These are phyloP conservation scores for Mrakia frigida DNA, from an alignment of 768 basidiomycete genomes.

Conservation along the genomic window DNA sequence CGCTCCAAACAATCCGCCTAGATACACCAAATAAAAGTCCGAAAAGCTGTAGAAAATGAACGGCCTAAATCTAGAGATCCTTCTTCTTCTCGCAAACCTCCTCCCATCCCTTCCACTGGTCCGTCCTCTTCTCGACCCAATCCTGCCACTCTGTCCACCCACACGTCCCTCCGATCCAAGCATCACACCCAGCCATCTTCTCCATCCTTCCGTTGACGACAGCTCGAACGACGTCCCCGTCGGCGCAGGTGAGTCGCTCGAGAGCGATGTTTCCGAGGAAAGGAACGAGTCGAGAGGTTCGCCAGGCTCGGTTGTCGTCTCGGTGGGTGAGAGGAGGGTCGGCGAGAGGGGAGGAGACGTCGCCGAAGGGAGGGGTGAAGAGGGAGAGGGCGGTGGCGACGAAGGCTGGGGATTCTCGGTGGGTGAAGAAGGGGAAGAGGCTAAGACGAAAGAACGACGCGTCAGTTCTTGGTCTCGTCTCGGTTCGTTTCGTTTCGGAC, in stretches of 20 bases:
- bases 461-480: not conserved
- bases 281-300: slow-evolving; percentile 46
- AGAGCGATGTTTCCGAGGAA: slow-evolving; percentile 48
- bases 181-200: slow-evolving; percentile 43
- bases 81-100: slow-evolving; percentile 20
- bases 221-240: slow-evolving; percentile 42
- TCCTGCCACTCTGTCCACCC: slow-evolving; percentile 3
- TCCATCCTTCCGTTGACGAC: slow-evolving; percentile 46
- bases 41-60: too few relatives aligned
- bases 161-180: slow-evolving; percentile 43
- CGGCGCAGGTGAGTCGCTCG: slow-evolving; percentile 40
- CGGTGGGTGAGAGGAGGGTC: slow-evolving; percentile 39
- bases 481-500: not conserved
- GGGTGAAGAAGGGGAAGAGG: slow-evolving; percentile 47
- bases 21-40: too few relatives aligned
- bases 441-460: slow-evolving; percentile 24
- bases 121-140: slow-evolving; percentile 19
- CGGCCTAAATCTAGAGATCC: too few relatives aligned
- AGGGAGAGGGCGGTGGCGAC: slow-evolving; percentile 46
- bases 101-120: slow-evolving; percentile 26
- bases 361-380: slow-evolving; percentile 37
- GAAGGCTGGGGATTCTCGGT: slow-evolving; percentile 47
- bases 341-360: slow-evolving; percentile 34
- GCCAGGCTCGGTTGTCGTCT: slow-evolving; percentile 41
- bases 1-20: too few relatives aligned